Percentiles rank a stretch among this genome's conserved stretches.
These are phyloP conservation scores for Calonectria hawksworthii DNA, from an alignment of 2,329 filamentous ascomycete genomes.

Conservation along the genomic window DNA sequence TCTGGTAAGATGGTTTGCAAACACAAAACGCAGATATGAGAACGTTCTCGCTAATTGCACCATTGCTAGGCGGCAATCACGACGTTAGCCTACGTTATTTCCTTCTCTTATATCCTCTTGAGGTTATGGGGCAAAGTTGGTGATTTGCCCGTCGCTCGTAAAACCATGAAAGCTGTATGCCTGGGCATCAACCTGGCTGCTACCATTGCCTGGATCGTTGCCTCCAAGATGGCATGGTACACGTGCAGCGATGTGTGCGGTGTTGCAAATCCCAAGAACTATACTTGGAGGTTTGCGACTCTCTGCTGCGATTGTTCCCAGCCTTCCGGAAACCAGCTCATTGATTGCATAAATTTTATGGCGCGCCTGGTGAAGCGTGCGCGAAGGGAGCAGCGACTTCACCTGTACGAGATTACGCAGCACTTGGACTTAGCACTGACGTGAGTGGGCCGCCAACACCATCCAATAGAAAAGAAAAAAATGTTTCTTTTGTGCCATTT, in stretches of 20 bases:
- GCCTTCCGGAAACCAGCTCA: background rate
- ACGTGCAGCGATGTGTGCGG: background rate
- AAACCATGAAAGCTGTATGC: background rate
- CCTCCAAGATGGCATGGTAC: background rate
- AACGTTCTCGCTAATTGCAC: background rate
- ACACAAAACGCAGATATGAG: no score
- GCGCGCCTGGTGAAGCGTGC: background rate
- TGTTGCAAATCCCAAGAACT: background rate
- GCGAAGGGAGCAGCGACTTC: background rate
- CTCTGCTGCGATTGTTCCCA: background rate
- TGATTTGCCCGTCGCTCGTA: background rate
- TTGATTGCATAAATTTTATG: background rate
- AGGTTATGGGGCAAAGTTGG: background rate
- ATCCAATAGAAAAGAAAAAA: background rate
- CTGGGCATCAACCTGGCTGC: background rate
- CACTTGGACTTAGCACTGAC: background rate
- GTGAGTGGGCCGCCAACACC: background rate
- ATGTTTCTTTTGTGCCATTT: background rate
- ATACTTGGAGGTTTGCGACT: background rate
- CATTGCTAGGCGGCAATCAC: background rate
- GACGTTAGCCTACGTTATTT: background rate
- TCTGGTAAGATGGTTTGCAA: background rate
- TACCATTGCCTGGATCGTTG: background rate
- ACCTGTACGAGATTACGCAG: background rate
- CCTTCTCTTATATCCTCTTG: background rate